Percentiles rank a stretch among this genome's conserved stretches.
These are phyloP conservation scores for Aspergillus asperescens DNA, from an alignment of 495 filamentous ascomycete species.

Conservation along the genomic window DNA sequence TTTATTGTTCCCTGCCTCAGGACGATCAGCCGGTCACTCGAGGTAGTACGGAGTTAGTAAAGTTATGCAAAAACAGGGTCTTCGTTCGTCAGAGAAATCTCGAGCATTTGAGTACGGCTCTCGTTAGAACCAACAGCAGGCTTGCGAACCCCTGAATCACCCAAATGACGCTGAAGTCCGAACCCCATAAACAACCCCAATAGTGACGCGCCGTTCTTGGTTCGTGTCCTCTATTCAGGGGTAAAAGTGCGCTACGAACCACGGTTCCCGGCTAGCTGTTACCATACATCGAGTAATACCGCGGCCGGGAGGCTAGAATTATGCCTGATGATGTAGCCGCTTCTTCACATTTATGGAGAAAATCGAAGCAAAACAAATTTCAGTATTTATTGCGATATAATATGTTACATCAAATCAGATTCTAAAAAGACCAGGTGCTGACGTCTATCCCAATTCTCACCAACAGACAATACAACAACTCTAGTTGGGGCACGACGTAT, in stretches of 20 bases:
- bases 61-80: too few relatives aligned
- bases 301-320: neutral
- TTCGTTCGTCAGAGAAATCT: too few relatives aligned
- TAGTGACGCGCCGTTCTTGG: constrained; percentile 9
- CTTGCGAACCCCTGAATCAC: neutral
- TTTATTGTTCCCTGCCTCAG: neutral
- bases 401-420: constrained; percentile 16
- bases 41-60: too few relatives aligned
- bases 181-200: constrained; percentile 21
- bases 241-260: constrained; percentile 30
- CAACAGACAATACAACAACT: neutral
- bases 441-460: neutral
- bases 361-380: neutral
- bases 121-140: neutral
- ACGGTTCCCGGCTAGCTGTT: constrained; percentile 24
- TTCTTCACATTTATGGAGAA: neutral
- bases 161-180: constrained; percentile 1
- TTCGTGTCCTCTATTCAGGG: constrained; percentile 28
- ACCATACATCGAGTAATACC: neutral
- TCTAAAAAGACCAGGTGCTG: neutral
- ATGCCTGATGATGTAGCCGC: constrained; percentile 3
- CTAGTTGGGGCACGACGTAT: constrained; percentile 46
- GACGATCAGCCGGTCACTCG: neutral
- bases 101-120: too few relatives aligned
- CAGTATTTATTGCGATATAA: constrained; percentile 5